Base-by-base conservation (phyloP, 2,329 filamentous ascomycete species). In the Fusarium pseudoanthophilum region DNA sequence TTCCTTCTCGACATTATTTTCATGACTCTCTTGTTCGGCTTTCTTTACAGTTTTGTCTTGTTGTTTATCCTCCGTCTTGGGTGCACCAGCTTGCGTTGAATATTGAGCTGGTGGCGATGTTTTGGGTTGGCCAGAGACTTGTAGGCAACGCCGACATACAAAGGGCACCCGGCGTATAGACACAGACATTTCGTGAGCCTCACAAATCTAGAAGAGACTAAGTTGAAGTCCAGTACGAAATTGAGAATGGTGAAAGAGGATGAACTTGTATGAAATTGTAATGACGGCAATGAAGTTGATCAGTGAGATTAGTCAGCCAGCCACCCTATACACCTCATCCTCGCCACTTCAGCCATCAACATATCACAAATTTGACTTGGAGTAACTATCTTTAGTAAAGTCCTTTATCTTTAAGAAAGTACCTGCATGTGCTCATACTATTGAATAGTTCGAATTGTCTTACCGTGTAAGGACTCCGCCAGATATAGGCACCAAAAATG, bases 61-160 rank as follows among this genome's bases (percentile, higher is more conserved):
- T 24, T 62, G 65, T 56, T 60, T 37, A 10, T 42, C 16, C 32
- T 67, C 32, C 18, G 63, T 49, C 32, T 74, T 55, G 18, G 57
- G 21, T 21, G 59, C 43, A 24, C 56, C 46, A 42, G 58, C 52
- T 49, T 74, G 74, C 15, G 77, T 71, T 57, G 75, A 75, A 56
- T 74, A 78, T 7, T 58, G 45, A 34, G 65, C 49, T 18, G 45
- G 55, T 66, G 60, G 57, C 36, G 67, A 64, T 24, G 26, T 16
- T 34, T 32, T 55, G 1, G 26, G 28, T 43, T 61, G 70, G 7
- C 57, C 64, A 51, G 71, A 60, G 16, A 45, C 64, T n/a, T 69
- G 68, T 13, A 77, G 53, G 30, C 77, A 78, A 30, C 64, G 65
- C 11, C 67, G 65, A 30, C 77, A 78, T 15, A 74, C 21, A 58